These are phyloP conservation scores for Erigeron canadensis DNA, from an alignment of 129 eudicot genomes.

Conservation along the genomic window DNA sequence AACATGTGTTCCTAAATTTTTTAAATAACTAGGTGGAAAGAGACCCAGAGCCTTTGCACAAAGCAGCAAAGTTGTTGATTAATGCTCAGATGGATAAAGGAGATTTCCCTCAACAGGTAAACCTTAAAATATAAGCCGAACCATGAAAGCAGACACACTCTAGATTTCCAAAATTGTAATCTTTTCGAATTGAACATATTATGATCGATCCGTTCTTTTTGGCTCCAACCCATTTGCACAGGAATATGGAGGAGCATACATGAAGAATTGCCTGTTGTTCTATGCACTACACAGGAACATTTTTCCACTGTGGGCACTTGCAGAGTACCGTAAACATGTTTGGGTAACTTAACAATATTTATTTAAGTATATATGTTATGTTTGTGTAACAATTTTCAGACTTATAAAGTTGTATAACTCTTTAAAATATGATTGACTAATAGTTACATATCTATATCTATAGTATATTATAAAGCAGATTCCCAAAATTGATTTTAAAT, in stretches of 20 bases:
- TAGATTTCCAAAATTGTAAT: neutral
- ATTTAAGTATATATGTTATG: too few species aligned
- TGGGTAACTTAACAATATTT: slow-evolving; percentile 12
- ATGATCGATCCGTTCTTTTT: neutral
- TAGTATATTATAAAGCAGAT: too few species aligned
- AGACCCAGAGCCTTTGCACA: slow-evolving; percentile 33
- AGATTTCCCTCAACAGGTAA: slow-evolving; percentile 43
- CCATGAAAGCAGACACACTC: neutral
- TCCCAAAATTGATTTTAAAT: too few species aligned
- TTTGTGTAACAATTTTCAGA: too few species aligned
- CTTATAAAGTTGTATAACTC: too few species aligned
- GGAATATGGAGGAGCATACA: slow-evolving; percentile 35
- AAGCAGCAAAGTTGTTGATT: slow-evolving; percentile 41
- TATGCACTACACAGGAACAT: slow-evolving; percentile 34
- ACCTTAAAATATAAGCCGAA: neutral
- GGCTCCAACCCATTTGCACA: neutral
- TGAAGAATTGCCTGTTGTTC: slow-evolving; percentile 31
- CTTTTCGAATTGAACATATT: neutral
- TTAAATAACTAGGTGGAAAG: slow-evolving; percentile 24
- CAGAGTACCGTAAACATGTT: slow-evolving; percentile 32
- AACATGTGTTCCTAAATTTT: neutral
- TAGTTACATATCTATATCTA: too few species aligned
- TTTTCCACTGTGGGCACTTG: slow-evolving; percentile 38
- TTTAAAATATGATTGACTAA: too few species aligned
- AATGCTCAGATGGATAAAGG: slow-evolving; percentile 42